Evolutionary conservation across 2,329 filamentous ascomycete species (phyloP).

Genomic region (Immersiporthe knoxdaviesiana): DNA sequence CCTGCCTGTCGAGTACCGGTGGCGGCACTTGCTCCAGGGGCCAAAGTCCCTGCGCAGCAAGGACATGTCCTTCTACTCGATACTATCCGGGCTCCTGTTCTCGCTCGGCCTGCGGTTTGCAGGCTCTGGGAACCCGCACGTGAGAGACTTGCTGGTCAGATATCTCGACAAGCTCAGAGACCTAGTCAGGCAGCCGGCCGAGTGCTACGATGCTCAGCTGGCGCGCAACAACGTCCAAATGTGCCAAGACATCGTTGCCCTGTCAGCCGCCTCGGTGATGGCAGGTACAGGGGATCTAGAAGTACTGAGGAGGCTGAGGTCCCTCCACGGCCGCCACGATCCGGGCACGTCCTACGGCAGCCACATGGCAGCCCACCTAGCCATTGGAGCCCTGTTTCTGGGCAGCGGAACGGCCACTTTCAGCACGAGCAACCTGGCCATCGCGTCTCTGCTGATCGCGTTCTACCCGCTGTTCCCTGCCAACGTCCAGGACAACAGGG

Average conservation of each 20-base stretch:
- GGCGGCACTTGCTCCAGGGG: slow-evolving; percentile 61
- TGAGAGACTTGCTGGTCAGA: slow-evolving; percentile 79
- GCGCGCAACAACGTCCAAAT: slow-evolving; percentile 82
- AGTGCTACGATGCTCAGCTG: slow-evolving; percentile 79
- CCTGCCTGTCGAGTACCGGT: slow-evolving; percentile 71
- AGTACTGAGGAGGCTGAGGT: slow-evolving; percentile 82
- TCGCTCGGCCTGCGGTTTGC: slow-evolving; percentile 74
- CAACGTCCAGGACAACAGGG: slow-evolving; percentile 88
- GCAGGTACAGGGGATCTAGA: slow-evolving; percentile 89
- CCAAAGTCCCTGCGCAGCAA: slow-evolving; percentile 71
- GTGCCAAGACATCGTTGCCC: slow-evolving; percentile 84
- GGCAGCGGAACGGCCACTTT: slow-evolving; percentile 93
- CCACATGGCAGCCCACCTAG: slow-evolving; percentile 89
- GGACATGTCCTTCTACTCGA: slow-evolving; percentile 91
- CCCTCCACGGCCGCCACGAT: slow-evolving; percentile 85
- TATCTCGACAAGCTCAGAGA: slow-evolving; percentile 88
- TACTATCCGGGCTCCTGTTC: slow-evolving; percentile 86
- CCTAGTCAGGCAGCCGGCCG: slow-evolving; percentile 64
- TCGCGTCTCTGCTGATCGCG: slow-evolving; percentile 82
- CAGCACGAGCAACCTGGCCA: slow-evolving; percentile 82
- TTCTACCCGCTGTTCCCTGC: slow-evolving; percentile 94
- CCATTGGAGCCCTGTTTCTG: slow-evolving; percentile 87
- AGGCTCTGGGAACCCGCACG: slow-evolving; percentile 69
- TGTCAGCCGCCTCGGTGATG: slow-evolving; percentile 89
- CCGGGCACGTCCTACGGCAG: slow-evolving; percentile 87